Evolutionary conservation across 768 basidiomycete genomes (phyloP), one percentile per base, ranked within the genome.

Genomic region (Lactarius quietus): DNA sequence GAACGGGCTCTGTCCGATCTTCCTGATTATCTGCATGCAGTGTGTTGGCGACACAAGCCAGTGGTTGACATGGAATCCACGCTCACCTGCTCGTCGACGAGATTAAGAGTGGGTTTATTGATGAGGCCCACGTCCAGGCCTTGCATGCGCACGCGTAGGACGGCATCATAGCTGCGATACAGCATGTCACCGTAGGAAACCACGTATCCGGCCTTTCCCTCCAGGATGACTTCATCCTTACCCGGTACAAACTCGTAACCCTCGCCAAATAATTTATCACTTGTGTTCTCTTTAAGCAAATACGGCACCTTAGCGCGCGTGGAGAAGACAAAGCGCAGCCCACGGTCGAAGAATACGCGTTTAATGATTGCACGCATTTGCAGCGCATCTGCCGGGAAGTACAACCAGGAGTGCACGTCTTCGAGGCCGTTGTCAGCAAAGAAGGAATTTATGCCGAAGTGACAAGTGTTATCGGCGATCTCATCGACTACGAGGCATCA

Each of bases 261-360:
- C 28, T 81, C 84, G 28, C 81, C 88, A 72, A 86, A 93, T 79
- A 82, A 86, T 63, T 78, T 83, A 48, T 83, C 80, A 70, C 82
- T 75, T 14, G 91, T 87, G 70, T 93, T 86, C 71, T 86, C 86
- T 72, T 88, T 84, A 67, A 93, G 84, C 73, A 95, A 88, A 78
- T 85, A 93, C 31, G 93, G 93, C 4, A 94, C 90, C 76, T 95
- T 95, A 36, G 93, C 85, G 48, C 93, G 89, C 6, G 93, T 94
- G 6, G 91, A 93, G 78, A 94, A 94, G 71, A 95, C 78, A 75
- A 94, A 94, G 64, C 93, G 88, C 15, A 94, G 51, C 26, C 93
- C 92, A 48, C 83, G 84, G 65, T 92, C 83, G 76, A 93, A 93
- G 81, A 95, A 93, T 33, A 93, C 89, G 23, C 81, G 81, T 69